Conservation (phyloP, 1,139 yeast genomes). For the Zhuliangozyma blackwelliae region DNA sequence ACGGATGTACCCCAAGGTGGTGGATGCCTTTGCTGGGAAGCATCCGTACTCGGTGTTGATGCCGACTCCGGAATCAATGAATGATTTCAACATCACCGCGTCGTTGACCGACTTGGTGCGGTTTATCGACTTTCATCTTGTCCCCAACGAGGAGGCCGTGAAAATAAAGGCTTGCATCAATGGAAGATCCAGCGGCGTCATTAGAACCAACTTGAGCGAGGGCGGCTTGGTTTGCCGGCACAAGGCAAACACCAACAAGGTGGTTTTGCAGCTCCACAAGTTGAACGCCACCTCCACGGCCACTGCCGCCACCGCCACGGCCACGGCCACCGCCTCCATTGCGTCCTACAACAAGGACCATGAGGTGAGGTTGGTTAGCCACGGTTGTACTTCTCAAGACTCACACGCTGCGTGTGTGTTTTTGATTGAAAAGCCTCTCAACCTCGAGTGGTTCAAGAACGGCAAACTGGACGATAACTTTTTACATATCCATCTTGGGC, state of each 20-base stretch:
- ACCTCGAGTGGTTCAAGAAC: constrained; percentile 52
- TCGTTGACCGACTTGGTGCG: constrained; percentile 42
- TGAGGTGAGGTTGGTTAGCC: constrained; percentile 59
- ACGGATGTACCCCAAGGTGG: constrained; percentile 24
- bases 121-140: constrained; percentile 63
- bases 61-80: constrained; percentile 61
- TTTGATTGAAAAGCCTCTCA: constrained; percentile 62
- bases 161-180: constrained; percentile 29
- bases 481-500: constrained; percentile 58
- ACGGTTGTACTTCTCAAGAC: constrained; percentile 56
- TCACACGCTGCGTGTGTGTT: constrained; percentile 52
- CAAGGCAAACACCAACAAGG: constrained; percentile 35
- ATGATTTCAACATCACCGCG: constrained; percentile 48
- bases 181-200: constrained; percentile 7
- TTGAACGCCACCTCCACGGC: constrained; percentile 1
- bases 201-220: constrained; percentile 34
- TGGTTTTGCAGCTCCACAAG: constrained; percentile 25
- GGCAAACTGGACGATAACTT: constrained; percentile 26
- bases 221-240: constrained; percentile 41
- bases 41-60: constrained; percentile 61
- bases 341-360: constrained; percentile 52
- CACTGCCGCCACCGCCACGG: no score
- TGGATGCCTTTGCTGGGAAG: constrained; percentile 17
- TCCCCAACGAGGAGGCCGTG: constrained; percentile 49
- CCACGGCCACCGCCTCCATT: constrained; percentile 24